These are phyloP conservation scores for Phytophthora melonis DNA, from an alignment of 352 stramenopile genomes.

Conservation along the genomic window DNA sequence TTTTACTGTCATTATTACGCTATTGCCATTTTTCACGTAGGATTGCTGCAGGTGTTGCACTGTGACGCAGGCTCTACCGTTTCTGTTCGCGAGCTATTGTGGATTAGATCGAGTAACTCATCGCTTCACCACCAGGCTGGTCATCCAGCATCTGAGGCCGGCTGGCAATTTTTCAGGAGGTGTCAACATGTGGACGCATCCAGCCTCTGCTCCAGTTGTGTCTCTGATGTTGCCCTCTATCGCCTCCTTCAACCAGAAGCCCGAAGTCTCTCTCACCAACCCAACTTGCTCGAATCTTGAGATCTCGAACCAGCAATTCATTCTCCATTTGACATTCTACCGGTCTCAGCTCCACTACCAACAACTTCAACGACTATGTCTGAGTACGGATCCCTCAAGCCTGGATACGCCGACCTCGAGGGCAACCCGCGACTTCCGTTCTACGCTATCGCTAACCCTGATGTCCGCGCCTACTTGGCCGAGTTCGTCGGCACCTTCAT, in stretches of 20 bases:
- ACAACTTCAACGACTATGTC: constrained; percentile 33
- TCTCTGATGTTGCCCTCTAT: constrained; percentile 20
- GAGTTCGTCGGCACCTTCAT: constrained; percentile 74
- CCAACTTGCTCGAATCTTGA: not conserved
- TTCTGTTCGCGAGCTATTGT: constrained; percentile 31
- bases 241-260: constrained; percentile 23
- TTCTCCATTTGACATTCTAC: constrained; percentile 28
- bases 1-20: not conserved
- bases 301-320: constrained; percentile 11
- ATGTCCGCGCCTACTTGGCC: constrained; percentile 61
- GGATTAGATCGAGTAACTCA: constrained; percentile 21
- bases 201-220: constrained; percentile 21
- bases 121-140: constrained; percentile 12
- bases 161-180: constrained; percentile 31
- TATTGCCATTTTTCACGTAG: not conserved
- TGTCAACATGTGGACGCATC: constrained; percentile 22
- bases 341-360: constrained; percentile 6
- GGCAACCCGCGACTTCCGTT: constrained; percentile 42
- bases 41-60: not conserved
- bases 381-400: constrained; percentile 46
- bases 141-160: constrained; percentile 33
- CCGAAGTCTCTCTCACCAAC: constrained; percentile 11
- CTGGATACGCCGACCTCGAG: constrained; percentile 38
- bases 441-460: constrained; percentile 36
- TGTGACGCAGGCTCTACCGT: constrained; percentile 8